Conservation (phyloP, 352 stramenopile genomes). For the Phytophthora chlamydospora region DNA sequence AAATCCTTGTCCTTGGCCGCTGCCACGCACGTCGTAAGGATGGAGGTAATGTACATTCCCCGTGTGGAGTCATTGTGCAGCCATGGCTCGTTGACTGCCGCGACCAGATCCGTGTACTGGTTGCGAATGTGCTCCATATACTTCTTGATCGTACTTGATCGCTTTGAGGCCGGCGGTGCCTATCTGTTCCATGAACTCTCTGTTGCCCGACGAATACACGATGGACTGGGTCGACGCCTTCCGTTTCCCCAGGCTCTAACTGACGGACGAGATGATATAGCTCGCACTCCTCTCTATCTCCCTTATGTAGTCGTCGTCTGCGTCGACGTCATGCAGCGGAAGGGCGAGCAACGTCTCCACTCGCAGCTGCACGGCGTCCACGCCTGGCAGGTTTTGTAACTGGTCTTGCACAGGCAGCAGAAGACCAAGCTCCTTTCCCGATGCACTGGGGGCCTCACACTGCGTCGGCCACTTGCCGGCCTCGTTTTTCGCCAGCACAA, state of each 20-base stretch:
- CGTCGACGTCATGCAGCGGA: too few species aligned
- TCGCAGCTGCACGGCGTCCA: conserved; percentile 1
- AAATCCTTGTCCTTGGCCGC: background rate
- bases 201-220: too few species aligned
- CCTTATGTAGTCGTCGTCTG: too few species aligned
- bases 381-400: background rate
- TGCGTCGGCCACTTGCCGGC: background rate
- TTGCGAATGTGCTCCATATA: background rate
- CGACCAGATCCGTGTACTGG: background rate
- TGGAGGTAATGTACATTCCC: background rate
- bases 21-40: background rate
- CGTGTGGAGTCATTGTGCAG: background rate
- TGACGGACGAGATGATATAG: too few species aligned
- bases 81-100: background rate
- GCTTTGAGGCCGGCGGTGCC: too few species aligned
- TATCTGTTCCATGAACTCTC: too few species aligned
- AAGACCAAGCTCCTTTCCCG: background rate
- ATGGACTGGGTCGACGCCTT: too few species aligned
- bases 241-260: too few species aligned
- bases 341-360: background rate
- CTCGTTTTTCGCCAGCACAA: too few species aligned
- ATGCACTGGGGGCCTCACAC: background rate
- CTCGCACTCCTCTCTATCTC: too few species aligned
- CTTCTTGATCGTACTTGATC: background rate
- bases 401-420: background rate